A percentile compares a stretch with the other conserved stretches of the same genome.
Conservation (phyloP, 2,329 filamentous ascomycete species). For the Diaporthe citri region DNA sequence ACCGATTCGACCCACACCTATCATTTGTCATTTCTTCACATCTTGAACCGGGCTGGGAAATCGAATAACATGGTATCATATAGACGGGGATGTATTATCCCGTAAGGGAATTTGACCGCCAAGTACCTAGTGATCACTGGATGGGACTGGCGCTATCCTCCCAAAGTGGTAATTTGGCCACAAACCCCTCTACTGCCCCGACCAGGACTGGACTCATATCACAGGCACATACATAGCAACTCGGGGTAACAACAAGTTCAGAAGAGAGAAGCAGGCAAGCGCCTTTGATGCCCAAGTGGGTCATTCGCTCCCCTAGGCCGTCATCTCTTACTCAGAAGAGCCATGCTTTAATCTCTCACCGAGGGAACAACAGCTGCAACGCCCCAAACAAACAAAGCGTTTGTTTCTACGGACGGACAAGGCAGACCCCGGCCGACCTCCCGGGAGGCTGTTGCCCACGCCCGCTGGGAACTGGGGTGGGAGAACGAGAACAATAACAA, state of each 20-base stretch:
- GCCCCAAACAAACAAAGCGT: slow-evolving; percentile 24
- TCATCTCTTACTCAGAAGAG: slow-evolving; percentile 3
- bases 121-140: background rate
- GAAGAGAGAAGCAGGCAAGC: background rate
- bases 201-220: slow-evolving; percentile 5
- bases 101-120: slow-evolving; percentile 10
- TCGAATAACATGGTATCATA: slow-evolving; percentile 6
- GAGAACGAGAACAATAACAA: slow-evolving; percentile 1
- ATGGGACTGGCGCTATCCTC: background rate
- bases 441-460: slow-evolving; percentile 22
- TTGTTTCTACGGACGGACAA: slow-evolving; percentile 24
- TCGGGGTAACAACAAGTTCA: background rate
- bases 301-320: background rate
- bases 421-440: background rate
- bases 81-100: slow-evolving; percentile 7
- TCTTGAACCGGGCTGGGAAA: slow-evolving; percentile 1
- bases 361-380: slow-evolving; percentile 20
- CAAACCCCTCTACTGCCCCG: slow-evolving; percentile 10
- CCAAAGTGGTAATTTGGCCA: slow-evolving; percentile 13
- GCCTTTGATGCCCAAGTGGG: slow-evolving; percentile 15
- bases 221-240: slow-evolving; percentile 12
- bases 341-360: slow-evolving; percentile 27
- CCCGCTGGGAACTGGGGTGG: background rate
- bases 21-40: slow-evolving; percentile 24
- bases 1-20: background rate